Percentiles rank a stretch among this genome's conserved stretches.
phyloP scores from a whole-genome alignment of 208 protist species.

The Angomonas ambiguus region DNA sequence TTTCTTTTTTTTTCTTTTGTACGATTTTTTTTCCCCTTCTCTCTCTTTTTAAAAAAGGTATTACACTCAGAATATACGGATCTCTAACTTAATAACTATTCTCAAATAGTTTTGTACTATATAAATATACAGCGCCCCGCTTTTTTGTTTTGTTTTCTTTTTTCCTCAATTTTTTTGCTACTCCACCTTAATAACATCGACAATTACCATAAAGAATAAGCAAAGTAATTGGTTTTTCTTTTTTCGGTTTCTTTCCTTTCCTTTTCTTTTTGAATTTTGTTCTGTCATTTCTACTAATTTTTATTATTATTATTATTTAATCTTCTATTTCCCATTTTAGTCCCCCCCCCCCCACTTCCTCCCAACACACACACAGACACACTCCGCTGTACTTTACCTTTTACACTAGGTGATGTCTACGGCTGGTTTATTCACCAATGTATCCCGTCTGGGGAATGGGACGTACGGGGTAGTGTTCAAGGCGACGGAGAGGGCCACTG shows the following conservation, averaged over 20 bases:
- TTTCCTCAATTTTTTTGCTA: background rate
- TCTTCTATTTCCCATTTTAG: background rate
- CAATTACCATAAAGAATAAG: background rate
- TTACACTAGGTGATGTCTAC: slow-evolving; percentile 49
- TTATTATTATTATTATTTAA: no score
- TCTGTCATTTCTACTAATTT: no score
- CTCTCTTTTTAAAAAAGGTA: background rate
- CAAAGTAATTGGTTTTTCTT: background rate
- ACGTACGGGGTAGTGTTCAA: slow-evolving; percentile 99
- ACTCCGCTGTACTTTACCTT: slow-evolving; percentile 8
- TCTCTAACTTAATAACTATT: background rate
- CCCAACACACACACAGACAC: slow-evolving; percentile 3
- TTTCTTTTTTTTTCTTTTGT: background rate
- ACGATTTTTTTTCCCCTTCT: background rate
- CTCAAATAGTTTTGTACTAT: no score
- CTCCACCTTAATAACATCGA: no score
- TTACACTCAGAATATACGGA: slow-evolving; percentile 5
- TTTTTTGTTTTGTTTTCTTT: no score
- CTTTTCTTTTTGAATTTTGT: slow-evolving; percentile 1
- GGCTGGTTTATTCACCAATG: slow-evolving; percentile 77
- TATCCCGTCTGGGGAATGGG: slow-evolving; percentile 96
- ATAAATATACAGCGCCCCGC: no score
- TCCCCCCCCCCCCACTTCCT: no score
- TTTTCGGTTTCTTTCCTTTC: background rate
- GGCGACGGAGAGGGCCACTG: slow-evolving; percentile 79